Percentiles rank a stretch among this genome's conserved stretches.
Conservation (phyloP, 352 stramenopile genomes). For the Phytophthora boehmeriae region DNA sequence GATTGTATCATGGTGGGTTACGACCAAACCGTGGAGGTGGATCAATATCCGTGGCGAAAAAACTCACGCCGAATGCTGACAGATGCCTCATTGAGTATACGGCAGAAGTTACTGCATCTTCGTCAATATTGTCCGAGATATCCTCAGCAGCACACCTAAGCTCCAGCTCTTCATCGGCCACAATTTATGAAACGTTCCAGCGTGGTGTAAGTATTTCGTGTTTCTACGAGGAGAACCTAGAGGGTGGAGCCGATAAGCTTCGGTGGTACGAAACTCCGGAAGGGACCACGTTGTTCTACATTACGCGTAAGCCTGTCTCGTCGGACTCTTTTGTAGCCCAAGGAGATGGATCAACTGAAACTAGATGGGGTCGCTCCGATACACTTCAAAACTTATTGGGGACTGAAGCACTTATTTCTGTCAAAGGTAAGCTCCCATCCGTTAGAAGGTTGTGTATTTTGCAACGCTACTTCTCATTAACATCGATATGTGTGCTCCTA, state of each 20-base stretch:
- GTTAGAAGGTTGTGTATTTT: too few relatives aligned
- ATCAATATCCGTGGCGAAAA: constrained; percentile 92
- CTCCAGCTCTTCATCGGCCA: constrained; percentile 15
- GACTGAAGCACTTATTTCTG: constrained; percentile 76
- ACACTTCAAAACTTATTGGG: constrained; percentile 53
- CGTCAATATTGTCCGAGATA: constrained; percentile 46
- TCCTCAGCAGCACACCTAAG: constrained; percentile 27
- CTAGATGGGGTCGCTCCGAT: constrained; percentile 65
- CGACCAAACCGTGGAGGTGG: constrained; percentile 90
- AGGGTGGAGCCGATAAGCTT: constrained; percentile 71
- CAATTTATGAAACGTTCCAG: constrained; percentile 32
- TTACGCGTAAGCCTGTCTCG: constrained; percentile 78
- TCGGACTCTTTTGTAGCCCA: constrained; percentile 65
- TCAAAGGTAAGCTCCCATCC: constrained; percentile 52
- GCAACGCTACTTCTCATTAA: too few relatives aligned
- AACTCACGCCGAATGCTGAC: constrained; percentile 81
- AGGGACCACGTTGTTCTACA: constrained; percentile 88
- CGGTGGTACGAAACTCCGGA: constrained; percentile 89
- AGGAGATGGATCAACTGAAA: constrained; percentile 26
- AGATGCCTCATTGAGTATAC: constrained; percentile 75
- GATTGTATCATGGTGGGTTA: constrained; percentile 90
- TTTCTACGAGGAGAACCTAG: constrained; percentile 89
- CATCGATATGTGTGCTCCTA: constrained; percentile 4
- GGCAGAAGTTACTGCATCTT: constrained; percentile 27
- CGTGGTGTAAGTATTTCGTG: constrained; percentile 90